phyloP scores from a whole-genome alignment of 2,329 filamentous ascomycete species.

The Phyllosticta ampelicida region DNA sequence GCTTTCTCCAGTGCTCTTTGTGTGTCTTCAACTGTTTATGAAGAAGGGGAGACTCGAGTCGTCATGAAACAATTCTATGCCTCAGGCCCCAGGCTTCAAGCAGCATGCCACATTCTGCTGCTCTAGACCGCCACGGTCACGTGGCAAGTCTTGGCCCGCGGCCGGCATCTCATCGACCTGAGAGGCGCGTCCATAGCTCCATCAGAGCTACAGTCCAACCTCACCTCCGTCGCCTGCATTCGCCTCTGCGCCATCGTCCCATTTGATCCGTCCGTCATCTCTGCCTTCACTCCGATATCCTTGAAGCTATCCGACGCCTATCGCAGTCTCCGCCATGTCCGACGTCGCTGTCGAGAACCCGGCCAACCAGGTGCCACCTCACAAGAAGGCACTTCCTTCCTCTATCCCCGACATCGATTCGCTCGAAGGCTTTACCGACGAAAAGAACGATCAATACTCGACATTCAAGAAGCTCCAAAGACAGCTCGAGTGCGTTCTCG shows the following conservation, averaged over 20 bases:
- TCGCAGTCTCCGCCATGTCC: constrained; percentile 52
- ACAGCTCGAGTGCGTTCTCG: constrained; percentile 68
- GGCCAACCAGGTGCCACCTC: constrained; percentile 59
- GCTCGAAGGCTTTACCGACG: constrained; percentile 70
- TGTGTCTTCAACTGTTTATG: no score
- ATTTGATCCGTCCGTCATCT: background rate
- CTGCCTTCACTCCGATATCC: background rate
- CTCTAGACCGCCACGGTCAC: background rate
- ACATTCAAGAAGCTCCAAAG: constrained; percentile 93
- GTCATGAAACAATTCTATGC: background rate
- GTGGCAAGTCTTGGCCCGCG: background rate
- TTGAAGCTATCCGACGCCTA: background rate
- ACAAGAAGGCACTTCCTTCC: constrained; percentile 68
- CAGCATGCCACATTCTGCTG: background rate
- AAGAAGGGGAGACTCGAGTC: no score
- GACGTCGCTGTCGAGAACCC: constrained; percentile 79
- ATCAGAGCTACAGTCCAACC: background rate
- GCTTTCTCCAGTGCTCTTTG: no score
- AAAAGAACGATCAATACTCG: constrained; percentile 86
- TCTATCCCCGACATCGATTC: constrained; percentile 84
- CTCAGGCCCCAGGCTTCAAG: background rate
- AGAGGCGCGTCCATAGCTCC: background rate
- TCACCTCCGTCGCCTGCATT: background rate
- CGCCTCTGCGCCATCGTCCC: background rate
- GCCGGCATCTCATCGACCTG: background rate